These are phyloP conservation scores for Lobosporangium transversale DNA, from an alignment of 192 early-diverging fungal genomes.

Conservation along the genomic window DNA sequence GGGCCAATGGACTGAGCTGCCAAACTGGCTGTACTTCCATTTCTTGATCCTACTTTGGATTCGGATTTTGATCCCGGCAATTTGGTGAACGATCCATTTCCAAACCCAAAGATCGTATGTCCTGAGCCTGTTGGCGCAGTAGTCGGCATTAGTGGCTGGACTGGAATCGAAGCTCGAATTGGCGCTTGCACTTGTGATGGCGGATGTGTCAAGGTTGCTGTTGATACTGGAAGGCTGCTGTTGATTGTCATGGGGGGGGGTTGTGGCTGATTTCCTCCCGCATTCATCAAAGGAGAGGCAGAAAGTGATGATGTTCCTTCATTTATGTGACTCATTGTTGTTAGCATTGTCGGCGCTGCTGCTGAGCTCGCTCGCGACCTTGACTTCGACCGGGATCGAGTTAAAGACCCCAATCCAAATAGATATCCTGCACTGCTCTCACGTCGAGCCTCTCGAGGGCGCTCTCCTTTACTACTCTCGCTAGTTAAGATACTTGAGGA, in stretches of 20 bases:
- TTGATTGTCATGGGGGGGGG: neutral
- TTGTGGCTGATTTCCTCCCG: too few relatives aligned
- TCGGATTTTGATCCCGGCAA: slow-evolving; percentile 32
- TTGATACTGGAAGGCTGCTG: neutral
- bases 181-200: too few relatives aligned
- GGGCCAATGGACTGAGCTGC: slow-evolving; percentile 40
- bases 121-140: slow-evolving; percentile 5
- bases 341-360: neutral
- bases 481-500: neutral
- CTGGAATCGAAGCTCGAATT: neutral
- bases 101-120: slow-evolving; percentile 36
- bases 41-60: slow-evolving; percentile 26
- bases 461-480: slow-evolving; percentile 10
- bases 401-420: slow-evolving; percentile 32
- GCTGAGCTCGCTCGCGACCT: slow-evolving; percentile 18
- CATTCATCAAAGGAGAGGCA: too few relatives aligned
- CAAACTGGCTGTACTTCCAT: slow-evolving; percentile 45
- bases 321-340: too few relatives aligned
- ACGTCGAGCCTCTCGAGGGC: slow-evolving; percentile 15
- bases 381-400: slow-evolving; percentile 26
- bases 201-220: neutral
- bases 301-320: too few relatives aligned
- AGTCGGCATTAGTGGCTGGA: neutral
- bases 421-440: slow-evolving; percentile 40
- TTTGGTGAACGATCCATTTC: slow-evolving; percentile 26